Percentiles rank a stretch among this genome's conserved stretches.
phyloP scores from a whole-genome alignment of 129 eudicot genomes.

The Glebionis coronaria region DNA sequence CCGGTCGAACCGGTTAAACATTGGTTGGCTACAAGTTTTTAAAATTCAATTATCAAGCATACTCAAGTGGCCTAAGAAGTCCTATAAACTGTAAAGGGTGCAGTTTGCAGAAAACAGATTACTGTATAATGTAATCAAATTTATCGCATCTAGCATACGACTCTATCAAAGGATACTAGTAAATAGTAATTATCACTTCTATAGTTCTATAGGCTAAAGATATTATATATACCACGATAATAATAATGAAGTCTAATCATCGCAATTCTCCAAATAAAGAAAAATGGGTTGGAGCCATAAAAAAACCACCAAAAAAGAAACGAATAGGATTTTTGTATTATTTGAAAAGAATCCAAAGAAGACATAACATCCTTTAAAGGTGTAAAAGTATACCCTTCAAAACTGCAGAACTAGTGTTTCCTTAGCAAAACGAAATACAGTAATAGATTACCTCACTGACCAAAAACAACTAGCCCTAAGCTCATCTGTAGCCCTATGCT shows the following conservation, averaged over 20 bases:
- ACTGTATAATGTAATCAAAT: too few species aligned
- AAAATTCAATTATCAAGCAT: too few species aligned
- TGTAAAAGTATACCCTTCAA: slow-evolving; percentile 22
- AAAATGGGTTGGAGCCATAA: neutral
- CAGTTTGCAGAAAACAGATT: too few species aligned
- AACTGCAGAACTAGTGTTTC: slow-evolving; percentile 13
- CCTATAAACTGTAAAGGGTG: too few species aligned
- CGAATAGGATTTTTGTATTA: slow-evolving; percentile 7
- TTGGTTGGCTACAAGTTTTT: too few species aligned
- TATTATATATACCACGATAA: neutral
- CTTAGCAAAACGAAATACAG: neutral
- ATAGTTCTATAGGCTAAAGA: neutral
- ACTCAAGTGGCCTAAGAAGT: too few species aligned
- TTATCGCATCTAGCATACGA: too few species aligned
- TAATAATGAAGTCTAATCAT: neutral
- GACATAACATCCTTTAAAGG: slow-evolving; percentile 10
- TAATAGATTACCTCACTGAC: slow-evolving; percentile 10
- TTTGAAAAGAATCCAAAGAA: slow-evolving; percentile 16
- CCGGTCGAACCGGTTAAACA: too few species aligned
- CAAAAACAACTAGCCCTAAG: slow-evolving; percentile 11
- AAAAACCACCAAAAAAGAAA: neutral
- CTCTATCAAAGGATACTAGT: too few species aligned
- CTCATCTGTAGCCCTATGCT: slow-evolving; percentile 16
- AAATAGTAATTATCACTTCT: too few species aligned
- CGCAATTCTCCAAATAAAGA: neutral